Conservation (phyloP, 2,329 filamentous ascomycete species). For the Coniella lustricola region DNA sequence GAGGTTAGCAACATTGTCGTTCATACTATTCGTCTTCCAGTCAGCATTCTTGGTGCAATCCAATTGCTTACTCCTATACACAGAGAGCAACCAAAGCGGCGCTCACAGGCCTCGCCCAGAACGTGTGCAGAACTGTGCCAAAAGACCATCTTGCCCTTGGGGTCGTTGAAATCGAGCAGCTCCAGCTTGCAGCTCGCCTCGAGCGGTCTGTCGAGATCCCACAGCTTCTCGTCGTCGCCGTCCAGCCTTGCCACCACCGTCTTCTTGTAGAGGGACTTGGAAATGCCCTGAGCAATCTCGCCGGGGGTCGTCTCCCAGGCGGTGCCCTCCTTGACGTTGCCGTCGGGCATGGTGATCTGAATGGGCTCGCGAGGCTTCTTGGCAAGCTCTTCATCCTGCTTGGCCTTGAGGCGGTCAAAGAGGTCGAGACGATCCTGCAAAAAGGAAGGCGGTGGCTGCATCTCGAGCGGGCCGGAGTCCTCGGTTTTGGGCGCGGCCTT, state of each 20-base stretch:
- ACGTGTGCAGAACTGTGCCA: constrained; percentile 68
- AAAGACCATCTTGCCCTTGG: constrained; percentile 84
- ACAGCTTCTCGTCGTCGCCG: constrained; percentile 62
- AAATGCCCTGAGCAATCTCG: constrained; percentile 70
- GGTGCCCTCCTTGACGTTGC: constrained; percentile 64
- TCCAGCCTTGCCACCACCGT: constrained; percentile 83
- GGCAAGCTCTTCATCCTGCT: constrained; percentile 70
- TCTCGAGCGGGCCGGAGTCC: constrained; percentile 38
- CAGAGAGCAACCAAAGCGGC: constrained; percentile 81
- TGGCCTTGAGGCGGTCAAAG: constrained; percentile 82
- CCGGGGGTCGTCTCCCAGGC: constrained; percentile 89
- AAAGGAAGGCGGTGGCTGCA: constrained; percentile 60
- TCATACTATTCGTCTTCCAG: neutral
- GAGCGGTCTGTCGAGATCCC: constrained; percentile 87
- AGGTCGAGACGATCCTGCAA: constrained; percentile 77
- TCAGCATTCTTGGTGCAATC: neutral
- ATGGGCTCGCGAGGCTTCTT: constrained; percentile 67
- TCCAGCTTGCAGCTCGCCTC: constrained; percentile 83
- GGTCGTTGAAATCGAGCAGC: constrained; percentile 69
- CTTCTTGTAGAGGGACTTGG: constrained; percentile 77
- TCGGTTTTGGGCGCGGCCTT: constrained; percentile 31
- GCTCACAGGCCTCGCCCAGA: constrained; percentile 89
- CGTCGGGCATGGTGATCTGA: constrained; percentile 65
- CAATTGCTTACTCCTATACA: constrained; percentile 59
- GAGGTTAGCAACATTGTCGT: neutral